These are phyloP conservation scores for Bifiguratus adelaidae DNA, from an alignment of 192 early-diverging fungal species.

Conservation along the genomic window DNA sequence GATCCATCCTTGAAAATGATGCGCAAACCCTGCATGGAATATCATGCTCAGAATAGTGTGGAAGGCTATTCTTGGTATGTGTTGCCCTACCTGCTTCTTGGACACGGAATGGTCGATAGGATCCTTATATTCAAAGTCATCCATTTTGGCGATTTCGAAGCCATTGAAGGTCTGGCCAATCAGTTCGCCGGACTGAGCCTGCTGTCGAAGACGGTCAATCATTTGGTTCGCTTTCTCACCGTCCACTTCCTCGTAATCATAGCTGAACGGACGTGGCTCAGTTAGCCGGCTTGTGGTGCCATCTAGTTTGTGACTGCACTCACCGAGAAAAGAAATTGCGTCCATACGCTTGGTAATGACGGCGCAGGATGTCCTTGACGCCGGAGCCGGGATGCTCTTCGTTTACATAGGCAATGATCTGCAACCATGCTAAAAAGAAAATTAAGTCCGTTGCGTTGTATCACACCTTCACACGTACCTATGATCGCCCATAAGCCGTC, in stretches of 20 bases:
- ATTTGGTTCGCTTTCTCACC: constrained; percentile 65
- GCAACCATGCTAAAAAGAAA: constrained; percentile 73
- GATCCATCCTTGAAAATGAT: constrained; percentile 88
- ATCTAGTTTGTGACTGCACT: neutral
- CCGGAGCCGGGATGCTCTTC: constrained; percentile 36
- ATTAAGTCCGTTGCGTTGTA: too few species aligned
- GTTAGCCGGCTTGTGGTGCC: too few species aligned
- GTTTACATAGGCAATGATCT: constrained; percentile 75
- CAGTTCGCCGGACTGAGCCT: constrained; percentile 32
- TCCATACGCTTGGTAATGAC: constrained; percentile 77
- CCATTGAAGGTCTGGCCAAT: constrained; percentile 55
- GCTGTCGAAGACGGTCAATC: constrained; percentile 57
- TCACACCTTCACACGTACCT: too few species aligned
- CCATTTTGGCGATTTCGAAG: constrained; percentile 54
- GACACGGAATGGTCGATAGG: constrained; percentile 82
- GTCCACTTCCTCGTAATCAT: constrained; percentile 96
- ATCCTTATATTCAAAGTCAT: constrained; percentile 93
- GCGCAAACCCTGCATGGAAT: constrained; percentile 59
- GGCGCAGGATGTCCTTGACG: constrained; percentile 72
- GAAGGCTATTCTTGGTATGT: neutral
- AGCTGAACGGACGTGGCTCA: constrained; percentile 47
- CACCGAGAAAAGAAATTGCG: constrained; percentile 92
- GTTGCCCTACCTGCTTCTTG: constrained; percentile 51
- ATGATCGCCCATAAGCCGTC: constrained; percentile 97
- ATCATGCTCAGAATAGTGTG: neutral